Conservation (phyloP, 2,329 filamentous ascomycete genomes). For the Kalmusia sp. region DNA sequence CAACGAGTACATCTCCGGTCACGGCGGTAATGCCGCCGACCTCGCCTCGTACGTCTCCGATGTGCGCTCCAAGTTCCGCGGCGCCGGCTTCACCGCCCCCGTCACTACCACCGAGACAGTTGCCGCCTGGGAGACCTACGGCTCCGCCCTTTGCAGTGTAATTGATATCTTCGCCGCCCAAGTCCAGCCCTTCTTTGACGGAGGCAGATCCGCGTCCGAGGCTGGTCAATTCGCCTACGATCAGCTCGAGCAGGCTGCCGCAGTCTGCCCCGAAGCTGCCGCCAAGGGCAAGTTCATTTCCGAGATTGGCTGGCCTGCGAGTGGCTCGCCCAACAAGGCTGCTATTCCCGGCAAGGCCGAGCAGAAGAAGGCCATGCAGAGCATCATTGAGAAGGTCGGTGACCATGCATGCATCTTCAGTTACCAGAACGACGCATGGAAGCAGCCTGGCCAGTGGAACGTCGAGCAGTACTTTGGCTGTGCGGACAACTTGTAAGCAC, state of each 20-base stretch:
- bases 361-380: constrained; percentile 75
- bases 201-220: constrained; percentile 64
- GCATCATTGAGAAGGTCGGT: constrained; percentile 72
- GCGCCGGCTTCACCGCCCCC: constrained; percentile 71
- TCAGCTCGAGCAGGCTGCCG: constrained; percentile 75
- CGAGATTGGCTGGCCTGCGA: constrained; percentile 88
- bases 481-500: constrained; percentile 53
- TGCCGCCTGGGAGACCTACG: constrained; percentile 73
- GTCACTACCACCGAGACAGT: constrained; percentile 88
- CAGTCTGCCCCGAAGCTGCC: constrained; percentile 67
- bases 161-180: constrained; percentile 85
- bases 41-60: constrained; percentile 75
- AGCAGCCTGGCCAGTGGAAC: constrained; percentile 69
- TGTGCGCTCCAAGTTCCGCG: constrained; percentile 68
- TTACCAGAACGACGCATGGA: constrained; percentile 82
- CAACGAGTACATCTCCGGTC: constrained; percentile 88
- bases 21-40: constrained; percentile 67
- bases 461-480: constrained; percentile 87
- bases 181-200: constrained; percentile 95
- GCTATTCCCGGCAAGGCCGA: constrained; percentile 72
- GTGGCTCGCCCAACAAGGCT: constrained; percentile 71
- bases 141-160: constrained; percentile 68
- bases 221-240: constrained; percentile 79
- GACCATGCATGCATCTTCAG: constrained; percentile 81
- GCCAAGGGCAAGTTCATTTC: constrained; percentile 76